A percentile compares a stretch with the other conserved stretches of the same genome.
These are phyloP conservation scores for Chaetomiaceae sp. DNA, from an alignment of 2,329 filamentous ascomycete species.

Conservation along the genomic window DNA sequence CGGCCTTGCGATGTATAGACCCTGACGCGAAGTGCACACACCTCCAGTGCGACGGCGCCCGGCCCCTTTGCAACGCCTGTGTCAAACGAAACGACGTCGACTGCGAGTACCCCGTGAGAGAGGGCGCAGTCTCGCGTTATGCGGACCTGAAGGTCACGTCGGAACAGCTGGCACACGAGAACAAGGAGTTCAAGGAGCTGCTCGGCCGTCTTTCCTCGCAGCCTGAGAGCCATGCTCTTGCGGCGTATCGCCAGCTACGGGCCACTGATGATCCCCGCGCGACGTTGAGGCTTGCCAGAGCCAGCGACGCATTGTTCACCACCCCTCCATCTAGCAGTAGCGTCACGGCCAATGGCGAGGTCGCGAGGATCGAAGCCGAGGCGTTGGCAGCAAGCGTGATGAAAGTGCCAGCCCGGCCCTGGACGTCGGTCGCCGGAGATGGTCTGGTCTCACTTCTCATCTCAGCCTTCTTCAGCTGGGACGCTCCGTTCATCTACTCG, in stretches of 20 bases:
- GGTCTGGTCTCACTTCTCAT: constrained; percentile 32
- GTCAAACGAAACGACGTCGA: constrained; percentile 6
- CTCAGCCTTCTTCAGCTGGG: constrained; percentile 31
- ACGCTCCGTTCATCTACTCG: too few species aligned
- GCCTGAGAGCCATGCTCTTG: constrained; percentile 23
- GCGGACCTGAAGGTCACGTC: constrained; percentile 19
- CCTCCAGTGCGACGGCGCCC: constrained; percentile 15
- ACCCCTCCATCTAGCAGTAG: too few species aligned
- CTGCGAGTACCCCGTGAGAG: constrained; percentile 18
- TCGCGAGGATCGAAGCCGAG: constrained; percentile 18
- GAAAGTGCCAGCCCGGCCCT: constrained; percentile 30
- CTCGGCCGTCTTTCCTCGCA: constrained; percentile 19
- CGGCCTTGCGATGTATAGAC: too few species aligned
- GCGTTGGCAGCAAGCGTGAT: constrained; percentile 23
- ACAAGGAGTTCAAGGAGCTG: constrained; percentile 20
- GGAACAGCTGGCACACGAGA: constrained; percentile 12
- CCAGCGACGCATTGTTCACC: too few species aligned
- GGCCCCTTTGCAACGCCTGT: constrained; percentile 17
- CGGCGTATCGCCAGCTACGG: constrained; percentile 23
- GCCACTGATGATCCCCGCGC: too few species aligned
- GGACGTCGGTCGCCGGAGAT: constrained; percentile 31
- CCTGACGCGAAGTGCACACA: too few species aligned
- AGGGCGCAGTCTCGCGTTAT: constrained; percentile 16
- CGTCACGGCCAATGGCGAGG: constrained; percentile 6
- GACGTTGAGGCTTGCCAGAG: too few species aligned